Base-by-base conservation (phyloP, 1,139 yeast species). In the Nakaseomyces kungkrabaensis region DNA sequence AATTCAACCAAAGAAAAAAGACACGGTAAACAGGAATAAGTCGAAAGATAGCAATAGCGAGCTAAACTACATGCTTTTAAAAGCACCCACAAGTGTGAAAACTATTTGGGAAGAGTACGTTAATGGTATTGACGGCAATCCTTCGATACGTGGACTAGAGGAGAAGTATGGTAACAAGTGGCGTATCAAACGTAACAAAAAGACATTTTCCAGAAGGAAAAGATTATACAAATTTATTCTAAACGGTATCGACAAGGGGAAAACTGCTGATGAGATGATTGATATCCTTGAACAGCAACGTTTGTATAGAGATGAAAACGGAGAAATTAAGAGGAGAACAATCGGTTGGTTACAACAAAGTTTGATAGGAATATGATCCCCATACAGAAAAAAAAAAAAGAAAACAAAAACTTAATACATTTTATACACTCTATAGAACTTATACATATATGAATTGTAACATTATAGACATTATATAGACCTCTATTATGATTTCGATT, bases 51-150 rank as follows among this genome's bases (percentile, higher is more conserved):
- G 51, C 31, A 48, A 33, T 34, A 37, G 45, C 11, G 51, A 48
- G 37, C 48, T 57, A 36, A 58, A 63, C 42, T 65, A 63, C 48
- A 61, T 63, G 11, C 49, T 66, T 11, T 50, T 63, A 25, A 65
- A 65, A 52, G 70, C 69, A 3, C 69, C 69, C 24, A 61, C 61
- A 42, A 63, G 60, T 48, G 68, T 66, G 8, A 55, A 57, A 31
- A 64, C 67, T n/a, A 65, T 66, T 13, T 66, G 69, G 69, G 64
- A 63, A 37, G 72, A 68, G 49, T 68, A 67, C 49, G 59, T 62
- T 1, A 54, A 55, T 41, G 72, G 72, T 1, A 59, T 67, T 13
- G 59, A 65, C 49, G 70, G 70, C 0, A 60, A 59, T n/a, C 70
- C 70, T 5, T 61, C 71, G 0, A 64, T 68, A 9, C 59, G 62